Percentiles rank a stretch among this genome's conserved stretches.
phyloP scores from a whole-genome alignment of 768 basidiomycete genomes.

The Termitomyces sp. region DNA sequence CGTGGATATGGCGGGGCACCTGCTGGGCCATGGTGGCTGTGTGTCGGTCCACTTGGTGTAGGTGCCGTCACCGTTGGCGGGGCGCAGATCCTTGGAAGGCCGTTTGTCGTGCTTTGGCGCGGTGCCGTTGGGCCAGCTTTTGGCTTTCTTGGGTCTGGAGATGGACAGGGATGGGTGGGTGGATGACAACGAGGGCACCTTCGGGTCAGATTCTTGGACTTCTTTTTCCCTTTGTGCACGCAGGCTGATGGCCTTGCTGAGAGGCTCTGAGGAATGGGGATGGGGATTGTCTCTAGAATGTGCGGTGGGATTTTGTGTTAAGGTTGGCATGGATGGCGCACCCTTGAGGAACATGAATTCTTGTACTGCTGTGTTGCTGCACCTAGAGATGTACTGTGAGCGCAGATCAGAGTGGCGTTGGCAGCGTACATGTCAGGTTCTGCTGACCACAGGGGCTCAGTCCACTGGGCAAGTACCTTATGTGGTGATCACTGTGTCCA shows the following conservation, averaged over 20 bases:
- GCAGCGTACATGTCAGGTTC: no score
- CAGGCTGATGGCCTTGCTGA: conserved; percentile 54
- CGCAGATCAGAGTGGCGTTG: conserved; percentile 68
- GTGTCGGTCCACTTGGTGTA: conserved; percentile 14
- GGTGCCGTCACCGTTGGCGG: conserved; percentile 3
- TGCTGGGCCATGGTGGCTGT: conserved; percentile 6
- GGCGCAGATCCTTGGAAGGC: neutral
- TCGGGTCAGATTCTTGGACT: conserved; percentile 56
- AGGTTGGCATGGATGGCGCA: conserved; percentile 22
- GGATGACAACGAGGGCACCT: conserved; percentile 20
- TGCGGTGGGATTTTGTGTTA: conserved; percentile 1
- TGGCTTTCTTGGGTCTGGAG: conserved; percentile 15
- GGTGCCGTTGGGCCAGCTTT: conserved; percentile 27
- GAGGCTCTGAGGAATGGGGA: conserved; percentile 50
- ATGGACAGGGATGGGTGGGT: conserved; percentile 18
- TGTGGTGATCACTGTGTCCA: no score
- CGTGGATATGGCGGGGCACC: conserved; percentile 10
- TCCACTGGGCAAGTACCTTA: no score
- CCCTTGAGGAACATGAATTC: conserved; percentile 74
- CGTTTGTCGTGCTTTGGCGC: conserved; percentile 7
- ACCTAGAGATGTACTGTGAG: conserved; percentile 65
- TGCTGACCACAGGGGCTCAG: conserved; percentile 44
- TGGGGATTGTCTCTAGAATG: conserved; percentile 65
- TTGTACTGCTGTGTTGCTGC: conserved; percentile 52
- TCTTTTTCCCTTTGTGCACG: conserved; percentile 49